These are phyloP conservation scores for Citrus hindsii DNA, from an alignment of 345 rosid species.

Conservation along the genomic window DNA sequence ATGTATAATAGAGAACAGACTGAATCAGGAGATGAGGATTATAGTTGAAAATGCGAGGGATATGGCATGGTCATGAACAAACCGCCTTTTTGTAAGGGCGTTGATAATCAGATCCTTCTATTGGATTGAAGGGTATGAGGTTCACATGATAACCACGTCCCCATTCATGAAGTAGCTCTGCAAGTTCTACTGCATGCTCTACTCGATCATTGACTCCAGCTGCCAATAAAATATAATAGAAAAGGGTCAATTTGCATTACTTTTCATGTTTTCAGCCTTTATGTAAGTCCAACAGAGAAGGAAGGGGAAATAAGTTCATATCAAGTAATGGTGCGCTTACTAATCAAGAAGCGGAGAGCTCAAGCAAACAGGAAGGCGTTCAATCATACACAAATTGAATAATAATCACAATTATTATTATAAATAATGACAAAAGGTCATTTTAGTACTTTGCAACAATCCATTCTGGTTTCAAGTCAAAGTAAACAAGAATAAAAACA, in stretches of 20 bases:
- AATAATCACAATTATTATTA: too few species aligned
- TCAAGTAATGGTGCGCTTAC: background rate
- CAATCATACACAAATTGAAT: background rate
- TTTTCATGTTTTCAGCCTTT: background rate
- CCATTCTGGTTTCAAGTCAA: too few species aligned
- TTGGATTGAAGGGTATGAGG: constrained; percentile 89
- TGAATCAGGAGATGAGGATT: background rate
- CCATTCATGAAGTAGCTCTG: constrained; percentile 77
- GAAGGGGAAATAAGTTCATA: background rate
- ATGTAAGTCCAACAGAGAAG: background rate
- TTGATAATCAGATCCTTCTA: constrained; percentile 78
- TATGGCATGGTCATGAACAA: constrained; percentile 17
- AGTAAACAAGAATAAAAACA: too few species aligned
- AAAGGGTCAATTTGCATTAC: background rate
- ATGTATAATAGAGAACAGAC: background rate
- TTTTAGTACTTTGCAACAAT: too few species aligned
- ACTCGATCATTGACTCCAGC: constrained; percentile 89
- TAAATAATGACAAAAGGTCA: too few species aligned
- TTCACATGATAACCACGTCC: constrained; percentile 84
- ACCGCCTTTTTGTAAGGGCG: constrained; percentile 84
- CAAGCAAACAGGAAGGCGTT: constrained; percentile 1
- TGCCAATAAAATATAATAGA: constrained; percentile 28
- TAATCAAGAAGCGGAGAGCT: background rate
- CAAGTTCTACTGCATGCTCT: constrained; percentile 80
- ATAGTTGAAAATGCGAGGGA: background rate